phyloP scores from a whole-genome alignment of 1,284 basidiomycete genomes.

The Sphagnurus paluster region DNA sequence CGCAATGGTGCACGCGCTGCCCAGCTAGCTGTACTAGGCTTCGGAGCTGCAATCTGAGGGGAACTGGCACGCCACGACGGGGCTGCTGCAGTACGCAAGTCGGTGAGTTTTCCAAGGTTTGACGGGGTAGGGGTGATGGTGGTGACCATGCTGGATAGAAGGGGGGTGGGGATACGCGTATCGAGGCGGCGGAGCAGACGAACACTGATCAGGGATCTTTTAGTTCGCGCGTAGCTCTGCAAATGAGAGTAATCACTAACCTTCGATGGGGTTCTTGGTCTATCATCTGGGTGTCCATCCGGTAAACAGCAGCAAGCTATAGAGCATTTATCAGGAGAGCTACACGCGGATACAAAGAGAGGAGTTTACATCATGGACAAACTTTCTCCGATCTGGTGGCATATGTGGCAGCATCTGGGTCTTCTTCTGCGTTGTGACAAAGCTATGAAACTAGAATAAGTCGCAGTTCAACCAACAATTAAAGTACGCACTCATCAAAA shows the following conservation, averaged over 20 bases:
- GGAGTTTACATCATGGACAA: slow-evolving; percentile 67
- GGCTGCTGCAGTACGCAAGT: slow-evolving; percentile 37
- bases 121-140: slow-evolving; percentile 27
- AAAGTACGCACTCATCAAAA: slow-evolving; percentile 66
- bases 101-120: slow-evolving; percentile 58
- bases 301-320: slow-evolving; percentile 73
- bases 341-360: not conserved
- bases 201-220: slow-evolving; percentile 44
- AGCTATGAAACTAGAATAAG: slow-evolving; percentile 41
- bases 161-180: slow-evolving; percentile 71
- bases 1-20: not conserved
- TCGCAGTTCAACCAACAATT: slow-evolving; percentile 5
- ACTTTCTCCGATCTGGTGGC: slow-evolving; percentile 75
- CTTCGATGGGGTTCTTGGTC: slow-evolving; percentile 79
- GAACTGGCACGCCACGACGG: slow-evolving; percentile 18
- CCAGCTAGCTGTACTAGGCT: not conserved
- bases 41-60: no score
- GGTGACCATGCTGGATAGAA: slow-evolving; percentile 54
- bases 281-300: slow-evolving; percentile 81
- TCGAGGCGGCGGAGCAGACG: slow-evolving; percentile 81
- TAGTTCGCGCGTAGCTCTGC: not conserved
- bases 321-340: slow-evolving; percentile 2
- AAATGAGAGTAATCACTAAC: slow-evolving; percentile 22
- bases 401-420: slow-evolving; percentile 80
- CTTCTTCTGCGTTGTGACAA: slow-evolving; percentile 67